Base-by-base conservation (phyloP, 805 yeast species). In the Brettanomyces sp. region DNA sequence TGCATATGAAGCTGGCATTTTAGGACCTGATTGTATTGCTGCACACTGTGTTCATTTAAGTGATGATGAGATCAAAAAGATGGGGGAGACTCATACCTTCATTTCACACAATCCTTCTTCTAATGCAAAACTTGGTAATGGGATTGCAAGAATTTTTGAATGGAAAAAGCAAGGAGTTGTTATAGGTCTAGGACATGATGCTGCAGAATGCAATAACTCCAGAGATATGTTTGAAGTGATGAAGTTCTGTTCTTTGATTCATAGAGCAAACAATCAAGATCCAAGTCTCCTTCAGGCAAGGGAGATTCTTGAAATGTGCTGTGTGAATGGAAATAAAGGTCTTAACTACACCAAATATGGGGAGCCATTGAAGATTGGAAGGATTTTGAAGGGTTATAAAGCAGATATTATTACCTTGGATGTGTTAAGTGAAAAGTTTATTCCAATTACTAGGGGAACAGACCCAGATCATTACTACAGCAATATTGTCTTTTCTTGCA, bases 1-100 rank as follows among this genome's bases (percentile, higher is more conserved):
- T 32, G 47, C 47, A 4, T 45, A 45, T 22, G 45, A 45, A 22
- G 43, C 45, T 30, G 47, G 47, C 4, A 35, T 45, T 33, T 21
- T 45, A 3, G 47, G 47, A 13, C 47, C 47, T 9, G 47, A 45
- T 25, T 45, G 47, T 45, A 28, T 45, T 45, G 47, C 47, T 11
- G 47, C 47, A n/a, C 47, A 45, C 22, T 45, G 47, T 34, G 47
- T 45, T 35, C 47, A 45, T 41, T 35, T 45, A 18, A 45, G 43
- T 35, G 47, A 45, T 23, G 34, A 33, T 8, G 47, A 45, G 23
- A 45, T 45, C 35, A 25, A 41, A 4, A 9, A 23, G n/a, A 45
- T 45, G 45, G 41, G 35, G 4, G 24, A 41, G 22, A 45, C 47
- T 14, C 38, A 36, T 11, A 45, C 47, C 13, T 39, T 23, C 22